phyloP scores from a whole-genome alignment of 352 stramenopile species.

The Phytopythium ostracodes region DNA sequence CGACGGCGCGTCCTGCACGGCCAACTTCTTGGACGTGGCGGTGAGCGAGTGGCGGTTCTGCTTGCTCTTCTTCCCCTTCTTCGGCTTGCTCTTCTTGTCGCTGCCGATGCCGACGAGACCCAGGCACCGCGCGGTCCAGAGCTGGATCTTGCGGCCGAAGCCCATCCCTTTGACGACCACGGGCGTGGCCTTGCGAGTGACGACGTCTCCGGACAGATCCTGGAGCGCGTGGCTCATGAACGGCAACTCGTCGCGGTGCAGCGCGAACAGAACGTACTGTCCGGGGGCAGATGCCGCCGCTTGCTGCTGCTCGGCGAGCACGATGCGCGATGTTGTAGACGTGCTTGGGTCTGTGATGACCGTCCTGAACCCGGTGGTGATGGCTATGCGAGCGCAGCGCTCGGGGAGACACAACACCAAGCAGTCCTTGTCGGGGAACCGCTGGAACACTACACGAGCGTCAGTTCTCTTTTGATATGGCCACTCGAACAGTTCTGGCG shows the following conservation, averaged over 20 bases:
- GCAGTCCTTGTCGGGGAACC: constrained; percentile 57
- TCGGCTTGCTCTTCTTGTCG: constrained; percentile 21
- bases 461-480: too few species aligned
- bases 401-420: constrained; percentile 49
- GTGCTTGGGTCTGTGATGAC: constrained; percentile 31
- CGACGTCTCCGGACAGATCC: constrained; percentile 25
- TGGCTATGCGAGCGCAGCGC: constrained; percentile 28
- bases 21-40: neutral
- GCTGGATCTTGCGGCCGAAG: constrained; percentile 22
- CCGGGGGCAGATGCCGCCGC: constrained; percentile 10
- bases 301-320: constrained; percentile 20
- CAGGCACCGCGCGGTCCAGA: constrained; percentile 22
- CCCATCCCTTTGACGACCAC: constrained; percentile 55
- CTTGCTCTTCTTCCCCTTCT: constrained; percentile 3
- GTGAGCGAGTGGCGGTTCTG: neutral
- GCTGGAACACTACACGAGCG: constrained; percentile 40
- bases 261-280: constrained; percentile 41
- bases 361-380: constrained; percentile 44
- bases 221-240: constrained; percentile 48
- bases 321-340: constrained; percentile 37
- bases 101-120: constrained; percentile 17
- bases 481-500: too few species aligned
- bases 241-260: constrained; percentile 62
- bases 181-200: constrained; percentile 17
- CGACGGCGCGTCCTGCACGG: constrained; percentile 1